These are phyloP conservation scores for Ogataea henricii DNA, from an alignment of 805 yeast species.

Conservation along the genomic window DNA sequence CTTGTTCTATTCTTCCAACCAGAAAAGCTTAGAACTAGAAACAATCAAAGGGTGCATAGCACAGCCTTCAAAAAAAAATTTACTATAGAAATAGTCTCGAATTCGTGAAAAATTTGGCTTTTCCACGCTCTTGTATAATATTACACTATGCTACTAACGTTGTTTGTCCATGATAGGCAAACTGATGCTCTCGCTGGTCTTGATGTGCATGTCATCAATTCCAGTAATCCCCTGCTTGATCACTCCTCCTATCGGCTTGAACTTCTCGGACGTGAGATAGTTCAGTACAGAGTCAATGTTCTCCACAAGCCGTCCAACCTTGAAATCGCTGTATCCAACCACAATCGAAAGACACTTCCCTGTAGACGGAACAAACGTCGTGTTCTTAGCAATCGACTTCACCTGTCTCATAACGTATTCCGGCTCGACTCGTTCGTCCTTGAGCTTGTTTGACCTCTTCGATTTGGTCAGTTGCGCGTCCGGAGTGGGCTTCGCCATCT, in stretches of 20 bases:
- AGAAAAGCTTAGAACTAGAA: slow-evolving; percentile 1
- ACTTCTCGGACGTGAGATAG: slow-evolving; percentile 47
- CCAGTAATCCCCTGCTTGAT: slow-evolving; percentile 44
- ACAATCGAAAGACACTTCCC: slow-evolving; percentile 63
- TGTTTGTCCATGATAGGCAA: slow-evolving; percentile 48
- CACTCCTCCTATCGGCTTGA: slow-evolving; percentile 61
- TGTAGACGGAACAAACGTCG: slow-evolving; percentile 58
- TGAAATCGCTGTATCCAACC: slow-evolving; percentile 58
- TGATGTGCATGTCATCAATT: slow-evolving; percentile 56
- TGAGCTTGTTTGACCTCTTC: slow-evolving; percentile 43
- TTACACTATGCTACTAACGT: not conserved
- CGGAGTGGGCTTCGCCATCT: slow-evolving; percentile 50
- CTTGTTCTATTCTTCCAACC: not conserved
- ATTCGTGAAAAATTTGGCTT: not conserved
- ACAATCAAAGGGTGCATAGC: not conserved
- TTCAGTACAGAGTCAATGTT: slow-evolving; percentile 54
- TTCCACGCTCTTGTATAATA: not conserved
- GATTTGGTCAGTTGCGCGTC: slow-evolving; percentile 34
- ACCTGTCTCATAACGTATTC: slow-evolving; percentile 65
- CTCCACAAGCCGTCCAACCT: slow-evolving; percentile 42
- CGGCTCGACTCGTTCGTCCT: slow-evolving; percentile 65
- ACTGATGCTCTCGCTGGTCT: slow-evolving; percentile 67
- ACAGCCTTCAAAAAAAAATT: too few relatives aligned
- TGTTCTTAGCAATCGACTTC: slow-evolving; percentile 60
- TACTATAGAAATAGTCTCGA: too few relatives aligned